Base-by-base conservation (phyloP, 2,329 filamentous ascomycete genomes). In the Lachnellula subtilissima region DNA sequence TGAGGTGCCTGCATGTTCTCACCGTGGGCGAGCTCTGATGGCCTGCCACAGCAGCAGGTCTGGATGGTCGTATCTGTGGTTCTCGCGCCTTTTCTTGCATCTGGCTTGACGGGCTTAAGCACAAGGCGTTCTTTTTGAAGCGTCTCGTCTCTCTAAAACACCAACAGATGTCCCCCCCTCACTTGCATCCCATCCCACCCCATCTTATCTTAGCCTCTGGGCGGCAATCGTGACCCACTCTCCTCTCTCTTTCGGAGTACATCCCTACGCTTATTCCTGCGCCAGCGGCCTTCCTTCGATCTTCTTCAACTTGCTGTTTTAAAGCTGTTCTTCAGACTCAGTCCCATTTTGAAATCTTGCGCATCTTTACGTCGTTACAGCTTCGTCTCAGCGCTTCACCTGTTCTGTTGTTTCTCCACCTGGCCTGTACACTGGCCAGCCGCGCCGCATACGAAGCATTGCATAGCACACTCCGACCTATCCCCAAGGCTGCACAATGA, bases 401-500 rank as follows among this genome's bases (percentile, higher is more conserved):
- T 40, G 23, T 28, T 45, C 11, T 39, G 15, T 15, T 40, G 37
- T 52, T 48, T 47, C 48, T 52, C 19, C 49, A 53, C 17, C 43
- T 25, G 28, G 32, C 46, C 37, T 37, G n/a, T 19, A 39, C 17
- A 28, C 52, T 35, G 15, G 11, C 48, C 22, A 48, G 42, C 50
- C 47, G 49, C 56, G 50, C 54, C 56, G 55, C 55, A 58, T 48
- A 56, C 55, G 43, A 46, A 53, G 25, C 50, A 46, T 25, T 48
- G 32, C 52, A 45, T 50, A 42, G 55, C 28, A 52, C 47, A 32
- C 42, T 35, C 40, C 50, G 37, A 40, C 55, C 53, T 23, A 47
- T 48, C 46, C 54, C 54, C 56, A 53, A 65, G 62, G 63, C 61
- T 65, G 59, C 61, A 64, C 51, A 59, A 69, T 69, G 66, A 64